These are phyloP conservation scores for Bipolaris cookei DNA, from an alignment of 2,329 filamentous ascomycete species.

Conservation along the genomic window DNA sequence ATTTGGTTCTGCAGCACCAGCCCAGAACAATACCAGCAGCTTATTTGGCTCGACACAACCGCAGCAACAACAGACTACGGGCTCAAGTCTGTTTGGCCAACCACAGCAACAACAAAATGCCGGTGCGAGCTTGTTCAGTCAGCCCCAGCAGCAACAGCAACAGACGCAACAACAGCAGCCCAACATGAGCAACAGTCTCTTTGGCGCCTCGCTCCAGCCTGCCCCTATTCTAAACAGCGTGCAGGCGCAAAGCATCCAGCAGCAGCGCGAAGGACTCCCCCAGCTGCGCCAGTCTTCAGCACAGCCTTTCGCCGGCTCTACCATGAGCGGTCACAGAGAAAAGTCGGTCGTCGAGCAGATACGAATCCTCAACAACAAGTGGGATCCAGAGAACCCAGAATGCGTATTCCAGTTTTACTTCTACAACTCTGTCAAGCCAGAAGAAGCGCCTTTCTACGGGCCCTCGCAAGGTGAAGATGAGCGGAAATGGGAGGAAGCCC, in stretches of 20 bases:
- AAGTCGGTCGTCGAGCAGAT: conserved; percentile 79
- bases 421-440: conserved; percentile 82
- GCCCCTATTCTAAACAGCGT: conserved; percentile 37
- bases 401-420: conserved; percentile 84
- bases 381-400: conserved; percentile 70
- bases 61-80: conserved; percentile 14
- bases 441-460: conserved; percentile 76
- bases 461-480: conserved; percentile 74
- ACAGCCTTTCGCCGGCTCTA: conserved; percentile 35
- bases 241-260: conserved; percentile 46
- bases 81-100: conserved; percentile 33
- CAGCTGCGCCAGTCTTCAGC: conserved; percentile 43
- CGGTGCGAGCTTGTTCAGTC: conserved; percentile 49
- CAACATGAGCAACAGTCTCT: conserved; percentile 50
- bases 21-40: conserved; percentile 32
- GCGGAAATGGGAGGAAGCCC: conserved; percentile 82
- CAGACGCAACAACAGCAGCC: conserved; percentile 45
- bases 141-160: conserved; percentile 52
- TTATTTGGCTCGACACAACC: conserved; percentile 26
- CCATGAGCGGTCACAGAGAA: conserved; percentile 56
- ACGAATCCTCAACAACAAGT: conserved; percentile 72
- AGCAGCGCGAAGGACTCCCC: conserved; percentile 46
- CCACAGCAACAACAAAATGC: conserved; percentile 40
- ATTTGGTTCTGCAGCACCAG: conserved; percentile 27
- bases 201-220: conserved; percentile 43